phyloP scores from a whole-genome alignment of 495 filamentous ascomycete genomes.

The Neurospora discreta region DNA sequence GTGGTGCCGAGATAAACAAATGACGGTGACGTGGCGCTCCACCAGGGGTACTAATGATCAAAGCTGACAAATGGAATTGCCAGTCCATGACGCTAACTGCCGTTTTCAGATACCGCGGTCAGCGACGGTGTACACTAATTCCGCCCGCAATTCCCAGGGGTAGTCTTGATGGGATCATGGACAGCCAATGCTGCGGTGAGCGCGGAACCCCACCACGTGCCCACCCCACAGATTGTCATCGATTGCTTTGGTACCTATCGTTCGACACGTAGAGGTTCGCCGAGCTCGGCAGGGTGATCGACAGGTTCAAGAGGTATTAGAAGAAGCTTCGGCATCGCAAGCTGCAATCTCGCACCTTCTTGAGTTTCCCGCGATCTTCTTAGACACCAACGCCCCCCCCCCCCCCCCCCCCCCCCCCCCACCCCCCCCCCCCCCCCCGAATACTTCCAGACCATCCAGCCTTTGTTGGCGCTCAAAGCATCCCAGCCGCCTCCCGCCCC shows the following conservation, averaged over 20 bases:
- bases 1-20: background rate
- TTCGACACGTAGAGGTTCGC: background rate
- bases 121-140: background rate
- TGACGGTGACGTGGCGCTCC: background rate
- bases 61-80: background rate
- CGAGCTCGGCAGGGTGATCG: background rate
- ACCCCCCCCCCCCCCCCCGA: no score
- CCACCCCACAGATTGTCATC: background rate
- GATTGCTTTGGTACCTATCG: no score
- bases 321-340: background rate
- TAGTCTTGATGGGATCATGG: background rate
- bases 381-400: background rate
- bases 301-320: background rate
- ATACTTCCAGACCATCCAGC: background rate
- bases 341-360: background rate
- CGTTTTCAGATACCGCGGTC: background rate
- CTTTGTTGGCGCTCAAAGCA: background rate
- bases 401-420: no score
- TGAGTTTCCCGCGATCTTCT: background rate
- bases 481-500: constrained; percentile 1
- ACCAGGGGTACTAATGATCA: background rate
- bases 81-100: background rate
- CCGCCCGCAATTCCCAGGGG: background rate
- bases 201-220: background rate
- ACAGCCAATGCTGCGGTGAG: background rate